Base-by-base conservation (phyloP, 2,329 filamentous ascomycete species). In the Aureobasidium sp. region DNA sequence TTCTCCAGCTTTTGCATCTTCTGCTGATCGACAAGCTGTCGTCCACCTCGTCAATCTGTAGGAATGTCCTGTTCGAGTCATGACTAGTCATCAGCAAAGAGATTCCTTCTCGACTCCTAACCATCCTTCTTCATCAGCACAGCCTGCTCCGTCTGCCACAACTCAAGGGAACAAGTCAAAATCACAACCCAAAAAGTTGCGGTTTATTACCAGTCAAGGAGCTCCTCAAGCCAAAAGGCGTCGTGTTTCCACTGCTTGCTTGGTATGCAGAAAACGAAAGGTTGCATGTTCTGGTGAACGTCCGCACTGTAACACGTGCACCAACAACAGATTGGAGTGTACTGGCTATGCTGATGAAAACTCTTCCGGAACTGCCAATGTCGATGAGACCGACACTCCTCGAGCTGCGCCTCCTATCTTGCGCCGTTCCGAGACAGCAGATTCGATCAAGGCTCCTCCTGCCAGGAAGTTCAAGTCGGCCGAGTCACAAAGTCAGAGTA, bases 171-270 rank as follows among this genome's bases (percentile, higher is more conserved):
- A 47, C 14, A 49, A 59, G 36, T 39, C 53, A 27, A 54, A 62
- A n/a, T 44, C 61, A n/a, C 61, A 64, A 30, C 45, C 60, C 25
- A 63, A 64, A 32, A 63, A 65, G 32, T 58, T 74, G 48, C 87
- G 89, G 68, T 93, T 92, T 73, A 89, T 93, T 68, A 89, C 90
- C 66, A 91, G 87, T 69, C 88, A 91, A 75, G 89, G 89, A 64
- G 87, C 90, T 66, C 89, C 89, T 53, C 88, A 89, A 64, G 87
- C 87, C 30, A 93, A 92, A 75, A 81, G 89, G 68, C 82, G 89
- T 71, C 82, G 89, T 68, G 89, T 93, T 70, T 90, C 87, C 75
- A 87, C 89, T 69, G 89, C 89, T 11, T 80, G 78, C 62, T 62
- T 79, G 67, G 79, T 77, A 25, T 80, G 78, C 65, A 71, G 78